Evolutionary conservation across 2,329 filamentous ascomycete genomes (phyloP).

Genomic region (Didymella sp.): DNA sequence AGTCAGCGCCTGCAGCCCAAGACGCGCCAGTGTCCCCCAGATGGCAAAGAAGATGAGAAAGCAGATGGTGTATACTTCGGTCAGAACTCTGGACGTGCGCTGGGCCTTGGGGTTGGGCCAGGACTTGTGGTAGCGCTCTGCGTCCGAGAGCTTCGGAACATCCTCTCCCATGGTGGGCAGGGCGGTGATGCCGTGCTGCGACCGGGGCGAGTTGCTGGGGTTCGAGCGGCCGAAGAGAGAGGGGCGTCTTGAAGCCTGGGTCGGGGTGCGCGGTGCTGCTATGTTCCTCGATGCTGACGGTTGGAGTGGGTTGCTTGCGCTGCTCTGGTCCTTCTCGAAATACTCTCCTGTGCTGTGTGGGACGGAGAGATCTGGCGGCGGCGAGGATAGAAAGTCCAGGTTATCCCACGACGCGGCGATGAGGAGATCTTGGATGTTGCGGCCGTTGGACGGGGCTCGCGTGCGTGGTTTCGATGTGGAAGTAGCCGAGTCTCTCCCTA

Average conservation of each 20-base stretch:
- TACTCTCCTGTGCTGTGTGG: conserved; percentile 3
- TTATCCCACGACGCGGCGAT: conserved; percentile 30
- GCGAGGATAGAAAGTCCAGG: conserved; percentile 30
- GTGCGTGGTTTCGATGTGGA: conserved; percentile 13
- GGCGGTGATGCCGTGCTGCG: conserved; percentile 38
- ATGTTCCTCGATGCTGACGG: conserved; percentile 3
- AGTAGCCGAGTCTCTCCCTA: conserved; percentile 8
- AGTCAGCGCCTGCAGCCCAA: conserved; percentile 81
- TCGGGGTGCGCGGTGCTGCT: conserved; percentile 15
- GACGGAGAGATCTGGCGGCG: conserved; percentile 26
- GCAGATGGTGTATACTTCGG: conserved; percentile 69
- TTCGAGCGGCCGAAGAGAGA: conserved; percentile 15
- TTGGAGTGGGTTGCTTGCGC: conserved; percentile 1
- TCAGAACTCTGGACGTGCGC: conserved; percentile 41
- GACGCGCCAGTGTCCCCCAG: conserved; percentile 79
- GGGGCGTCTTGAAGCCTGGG: conserved; percentile 19
- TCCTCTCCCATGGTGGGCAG: conserved; percentile 33
- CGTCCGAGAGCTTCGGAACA: conserved; percentile 11
- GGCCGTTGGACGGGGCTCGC: conserved; percentile 17
- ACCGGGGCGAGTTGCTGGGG: conserved; percentile 20
- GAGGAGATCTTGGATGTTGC: conserved; percentile 23
- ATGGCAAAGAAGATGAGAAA: conserved; percentile 88
- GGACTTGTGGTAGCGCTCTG: conserved; percentile 20
- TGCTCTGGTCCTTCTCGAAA: conserved; percentile 4
- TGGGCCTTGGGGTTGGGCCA: conserved; percentile 21